A percentile compares a stretch with the other conserved stretches of the same genome.
These are phyloP conservation scores for Suillus subalutaceus DNA, from an alignment of 768 basidiomycete genomes.

Conservation along the genomic window DNA sequence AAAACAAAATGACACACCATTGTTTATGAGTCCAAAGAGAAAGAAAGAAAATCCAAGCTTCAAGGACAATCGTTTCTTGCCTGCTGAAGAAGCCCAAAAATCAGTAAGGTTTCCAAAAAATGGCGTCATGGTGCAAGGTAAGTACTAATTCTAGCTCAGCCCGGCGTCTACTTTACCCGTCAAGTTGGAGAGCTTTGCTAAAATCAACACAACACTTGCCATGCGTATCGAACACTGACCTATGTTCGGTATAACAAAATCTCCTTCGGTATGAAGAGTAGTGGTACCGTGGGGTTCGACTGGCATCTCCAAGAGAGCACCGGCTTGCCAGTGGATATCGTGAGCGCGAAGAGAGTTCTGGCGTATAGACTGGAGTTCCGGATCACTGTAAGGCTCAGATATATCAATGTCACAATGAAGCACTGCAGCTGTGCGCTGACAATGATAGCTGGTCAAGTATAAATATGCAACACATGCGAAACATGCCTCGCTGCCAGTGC, in stretches of 20 bases:
- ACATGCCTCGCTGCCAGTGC: background rate
- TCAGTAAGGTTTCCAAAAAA: conserved; percentile 21
- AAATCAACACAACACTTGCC: conserved; percentile 30
- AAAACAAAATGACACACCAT: conserved; percentile 51
- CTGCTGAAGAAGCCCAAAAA: conserved; percentile 16
- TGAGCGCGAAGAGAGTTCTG: background rate
- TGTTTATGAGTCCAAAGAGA: conserved; percentile 90
- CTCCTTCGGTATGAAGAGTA: background rate
- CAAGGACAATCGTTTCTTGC: conserved; percentile 30
- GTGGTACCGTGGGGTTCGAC: background rate
- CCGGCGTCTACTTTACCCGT: conserved; percentile 4
- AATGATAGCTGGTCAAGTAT: background rate
- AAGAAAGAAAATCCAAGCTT: conserved; percentile 73
- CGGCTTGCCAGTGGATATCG: background rate
- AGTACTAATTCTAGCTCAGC: conserved; percentile 9
- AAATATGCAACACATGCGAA: background rate
- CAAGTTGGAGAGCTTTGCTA: conserved; percentile 20
- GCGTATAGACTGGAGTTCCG: background rate
- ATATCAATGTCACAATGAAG: background rate
- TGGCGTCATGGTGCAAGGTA: conserved; percentile 25
- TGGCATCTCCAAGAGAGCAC: background rate
- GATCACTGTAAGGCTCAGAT: background rate
- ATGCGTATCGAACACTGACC: background rate
- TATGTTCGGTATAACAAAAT: background rate
- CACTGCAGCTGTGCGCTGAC: background rate